A percentile compares a stretch with the other conserved stretches of the same genome.
Conservation (phyloP, 2,329 filamentous ascomycete species). For the Alternaria incomplexa region DNA sequence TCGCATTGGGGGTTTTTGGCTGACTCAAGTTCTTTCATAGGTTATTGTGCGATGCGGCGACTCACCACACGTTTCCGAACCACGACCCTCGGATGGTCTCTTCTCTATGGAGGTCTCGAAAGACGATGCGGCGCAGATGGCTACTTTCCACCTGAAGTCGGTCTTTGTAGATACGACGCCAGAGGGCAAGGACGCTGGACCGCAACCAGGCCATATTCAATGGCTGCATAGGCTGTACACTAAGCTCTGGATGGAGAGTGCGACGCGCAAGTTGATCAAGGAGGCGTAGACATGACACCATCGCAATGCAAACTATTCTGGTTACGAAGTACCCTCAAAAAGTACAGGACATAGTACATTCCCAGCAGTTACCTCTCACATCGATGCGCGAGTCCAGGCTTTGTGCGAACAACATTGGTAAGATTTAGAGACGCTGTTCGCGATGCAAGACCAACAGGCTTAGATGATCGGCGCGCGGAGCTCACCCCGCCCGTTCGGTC, state of each 20-base stretch:
- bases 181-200: slow-evolving; percentile 36
- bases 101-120: slow-evolving; percentile 50
- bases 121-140: slow-evolving; percentile 43
- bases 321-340: not conserved
- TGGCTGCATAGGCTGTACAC: slow-evolving; percentile 45
- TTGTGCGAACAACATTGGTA: fast-evolving
- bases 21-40: slow-evolving; percentile 23
- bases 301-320: not conserved
- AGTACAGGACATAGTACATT: not conserved
- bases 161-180: slow-evolving; percentile 49
- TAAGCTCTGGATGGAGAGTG: slow-evolving; percentile 52
- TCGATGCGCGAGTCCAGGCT: not conserved
- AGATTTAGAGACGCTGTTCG: fast-evolving
- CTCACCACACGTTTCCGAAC: slow-evolving; percentile 38
- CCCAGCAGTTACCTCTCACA: not conserved
- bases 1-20: not conserved
- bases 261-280: slow-evolving; percentile 45
- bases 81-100: slow-evolving; percentile 43
- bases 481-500: not conserved
- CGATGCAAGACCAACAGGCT: not conserved
- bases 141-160: slow-evolving; percentile 50
- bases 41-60: slow-evolving; percentile 49
- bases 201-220: slow-evolving; percentile 40
- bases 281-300: slow-evolving; percentile 3
- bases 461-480: not conserved